Conservation (phyloP, 106 monocot species). For the Acorus gramineus region DNA sequence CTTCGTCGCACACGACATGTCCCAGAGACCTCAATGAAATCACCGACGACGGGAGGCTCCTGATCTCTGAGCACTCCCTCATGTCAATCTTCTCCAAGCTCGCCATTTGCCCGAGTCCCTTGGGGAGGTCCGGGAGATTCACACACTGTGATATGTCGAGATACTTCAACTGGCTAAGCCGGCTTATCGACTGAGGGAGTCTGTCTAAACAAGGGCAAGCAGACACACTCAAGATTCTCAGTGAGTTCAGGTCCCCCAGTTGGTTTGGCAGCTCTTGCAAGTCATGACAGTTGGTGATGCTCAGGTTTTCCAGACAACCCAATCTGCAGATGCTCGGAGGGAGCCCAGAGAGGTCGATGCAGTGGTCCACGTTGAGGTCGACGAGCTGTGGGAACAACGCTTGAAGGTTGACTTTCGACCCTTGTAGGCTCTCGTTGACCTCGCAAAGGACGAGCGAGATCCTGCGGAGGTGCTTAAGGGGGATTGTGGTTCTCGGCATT, state of each 20-base stretch:
- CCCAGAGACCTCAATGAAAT: slow-evolving; percentile 21
- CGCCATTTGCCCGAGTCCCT: slow-evolving; percentile 29
- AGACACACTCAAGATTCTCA: slow-evolving; percentile 31
- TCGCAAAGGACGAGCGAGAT: slow-evolving; percentile 45
- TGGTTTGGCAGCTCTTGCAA: slow-evolving; percentile 30
- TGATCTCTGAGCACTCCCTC: slow-evolving; percentile 42
- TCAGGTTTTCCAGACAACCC: slow-evolving; percentile 23
- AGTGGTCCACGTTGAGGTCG: slow-evolving; percentile 44
- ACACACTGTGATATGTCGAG: slow-evolving; percentile 50
- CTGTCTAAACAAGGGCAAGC: slow-evolving; percentile 35
- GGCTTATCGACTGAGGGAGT: slow-evolving; percentile 41
- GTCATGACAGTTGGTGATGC: slow-evolving; percentile 54
- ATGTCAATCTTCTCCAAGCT: slow-evolving; percentile 52
- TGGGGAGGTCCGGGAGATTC: slow-evolving; percentile 33
- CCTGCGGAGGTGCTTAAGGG: slow-evolving; percentile 29
- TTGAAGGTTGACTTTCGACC: slow-evolving; percentile 18
- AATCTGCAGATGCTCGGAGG: slow-evolving; percentile 40
- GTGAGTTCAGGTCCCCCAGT: slow-evolving; percentile 27
- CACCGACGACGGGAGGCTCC: slow-evolving; percentile 23
- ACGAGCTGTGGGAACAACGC: slow-evolving; percentile 32
- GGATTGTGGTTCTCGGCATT: slow-evolving; percentile 33
- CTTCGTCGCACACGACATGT: slow-evolving; percentile 44
- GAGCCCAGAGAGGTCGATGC: slow-evolving; percentile 29
- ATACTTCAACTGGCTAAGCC: slow-evolving; percentile 29
- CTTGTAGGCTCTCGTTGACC: slow-evolving; percentile 16